Evolutionary conservation across 305 asterid genomes (phyloP), one percentile per base, ranked within the genome.

Genomic region (Fraxinus dipetala): DNA sequence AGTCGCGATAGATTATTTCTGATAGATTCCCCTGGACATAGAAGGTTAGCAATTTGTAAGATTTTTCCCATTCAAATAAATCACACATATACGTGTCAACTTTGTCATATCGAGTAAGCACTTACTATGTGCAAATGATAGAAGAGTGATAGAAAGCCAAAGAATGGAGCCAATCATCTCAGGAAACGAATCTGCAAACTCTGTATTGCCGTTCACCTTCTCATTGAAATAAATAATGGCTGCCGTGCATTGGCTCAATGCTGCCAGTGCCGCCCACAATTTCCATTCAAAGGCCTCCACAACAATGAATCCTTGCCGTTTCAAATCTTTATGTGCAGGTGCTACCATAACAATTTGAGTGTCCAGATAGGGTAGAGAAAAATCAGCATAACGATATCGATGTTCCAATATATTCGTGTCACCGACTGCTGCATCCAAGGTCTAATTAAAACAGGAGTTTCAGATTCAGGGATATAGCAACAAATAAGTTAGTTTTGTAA

Each of bases 341-440:
- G 89, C 95, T n/a, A 93, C 90, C 98, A 92, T 92, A 76, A 87
- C 91, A 54, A 93, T 82, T 82, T 92, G 97, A 14, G 92, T 87
- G 14, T 89, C 94, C 6, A 91, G 77, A 63, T 94, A 92, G 6
- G 97, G 97, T 75, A 88, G 95, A 8, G 97, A 79, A 82, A 93
- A 93, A 14, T 80, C 91, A 0, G 84, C 95, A 16, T 77, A 70
- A 59, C 31, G 82, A 28, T 77, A 92, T 0, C 97, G 91, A 13
- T 90, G 85, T 0, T 94, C 95, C 87, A 91, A 78, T 85, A 92
- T 92, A 70, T 80, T 89, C 4, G 87, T 91, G 51, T 91, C 97
- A 1, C 93, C 98, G 13, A 90, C 94, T 1, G 91, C 92, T 63
- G 90, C 94, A 84, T 93, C 94, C 84, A 93, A 83, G 63, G 74